Evolutionary conservation across 2,329 filamentous ascomycete genomes (phyloP).

Genomic region (Botryotinia convoluta): DNA sequence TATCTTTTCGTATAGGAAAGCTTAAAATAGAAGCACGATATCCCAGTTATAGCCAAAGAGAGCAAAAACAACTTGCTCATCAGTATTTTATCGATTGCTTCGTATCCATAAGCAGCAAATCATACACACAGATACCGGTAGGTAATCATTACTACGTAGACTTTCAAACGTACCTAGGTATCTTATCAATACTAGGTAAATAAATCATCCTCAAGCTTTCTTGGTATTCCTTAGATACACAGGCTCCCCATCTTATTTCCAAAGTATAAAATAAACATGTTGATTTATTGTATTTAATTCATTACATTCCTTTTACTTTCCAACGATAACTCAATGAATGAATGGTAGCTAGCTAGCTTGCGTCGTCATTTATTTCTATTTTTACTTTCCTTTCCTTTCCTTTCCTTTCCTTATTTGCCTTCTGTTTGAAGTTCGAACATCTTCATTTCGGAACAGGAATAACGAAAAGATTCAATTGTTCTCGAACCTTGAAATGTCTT

Average conservation of each 20-base stretch:
- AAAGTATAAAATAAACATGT: background rate
- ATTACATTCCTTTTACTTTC: background rate
- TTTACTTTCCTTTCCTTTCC: background rate
- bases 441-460: background rate
- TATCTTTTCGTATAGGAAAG: background rate
- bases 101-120: background rate
- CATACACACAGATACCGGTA: background rate
- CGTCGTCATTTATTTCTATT: background rate
- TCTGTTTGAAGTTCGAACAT: background rate
- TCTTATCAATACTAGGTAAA: background rate
- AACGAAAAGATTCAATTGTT: background rate
- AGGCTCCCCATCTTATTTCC: background rate
- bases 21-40: background rate
- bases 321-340: background rate
- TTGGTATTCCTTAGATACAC: background rate
- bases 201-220: background rate
- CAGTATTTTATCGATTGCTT: background rate
- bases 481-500: constrained; percentile 5
- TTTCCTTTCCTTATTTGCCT: background rate
- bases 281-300: background rate
- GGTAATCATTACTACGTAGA: background rate
- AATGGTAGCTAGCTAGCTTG: no score
- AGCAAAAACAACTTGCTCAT: background rate
- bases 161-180: no score
- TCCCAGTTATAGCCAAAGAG: background rate